Conservation (phyloP, 176 grass and related monocot species). For the Lolium rigidum region DNA sequence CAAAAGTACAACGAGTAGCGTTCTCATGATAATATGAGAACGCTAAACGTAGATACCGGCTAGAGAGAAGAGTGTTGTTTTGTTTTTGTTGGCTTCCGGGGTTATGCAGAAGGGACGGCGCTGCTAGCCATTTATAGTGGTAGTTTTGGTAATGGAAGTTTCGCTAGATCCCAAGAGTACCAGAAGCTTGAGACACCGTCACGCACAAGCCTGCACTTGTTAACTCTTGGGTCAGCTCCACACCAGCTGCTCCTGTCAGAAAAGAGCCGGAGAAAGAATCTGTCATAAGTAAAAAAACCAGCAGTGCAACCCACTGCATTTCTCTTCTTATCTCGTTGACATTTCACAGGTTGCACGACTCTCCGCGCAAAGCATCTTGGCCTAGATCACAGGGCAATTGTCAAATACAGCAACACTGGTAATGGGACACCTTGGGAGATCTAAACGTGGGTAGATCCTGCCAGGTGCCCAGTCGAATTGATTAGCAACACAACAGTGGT, state of each 20-base stretch:
- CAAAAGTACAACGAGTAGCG: background rate
- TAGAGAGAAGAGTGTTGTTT: too few species aligned
- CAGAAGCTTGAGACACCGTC: background rate
- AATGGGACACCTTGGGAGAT: background rate
- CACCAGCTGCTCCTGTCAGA: background rate
- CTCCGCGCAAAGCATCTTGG: background rate
- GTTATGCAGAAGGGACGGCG: background rate
- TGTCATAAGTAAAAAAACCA: background rate
- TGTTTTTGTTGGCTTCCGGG: background rate
- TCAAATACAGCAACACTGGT: too few species aligned
- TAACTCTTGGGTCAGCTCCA: background rate
- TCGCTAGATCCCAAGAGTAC: background rate
- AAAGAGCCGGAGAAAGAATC: background rate
- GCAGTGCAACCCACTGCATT: background rate
- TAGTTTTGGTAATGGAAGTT: background rate
- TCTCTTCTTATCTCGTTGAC: slow-evolving; percentile 17
- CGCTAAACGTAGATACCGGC: background rate
- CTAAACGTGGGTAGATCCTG: background rate
- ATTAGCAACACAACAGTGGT: background rate
- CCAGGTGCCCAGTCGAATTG: background rate
- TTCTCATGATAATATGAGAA: slow-evolving; percentile 38
- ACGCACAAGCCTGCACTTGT: background rate
- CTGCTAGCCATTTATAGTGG: slow-evolving; percentile 36
- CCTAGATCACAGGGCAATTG: slow-evolving; percentile 9
- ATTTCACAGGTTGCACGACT: background rate